Evolutionary conservation across 331 rosid genomes (phyloP).

Genomic region (Dryas integrifolia): DNA sequence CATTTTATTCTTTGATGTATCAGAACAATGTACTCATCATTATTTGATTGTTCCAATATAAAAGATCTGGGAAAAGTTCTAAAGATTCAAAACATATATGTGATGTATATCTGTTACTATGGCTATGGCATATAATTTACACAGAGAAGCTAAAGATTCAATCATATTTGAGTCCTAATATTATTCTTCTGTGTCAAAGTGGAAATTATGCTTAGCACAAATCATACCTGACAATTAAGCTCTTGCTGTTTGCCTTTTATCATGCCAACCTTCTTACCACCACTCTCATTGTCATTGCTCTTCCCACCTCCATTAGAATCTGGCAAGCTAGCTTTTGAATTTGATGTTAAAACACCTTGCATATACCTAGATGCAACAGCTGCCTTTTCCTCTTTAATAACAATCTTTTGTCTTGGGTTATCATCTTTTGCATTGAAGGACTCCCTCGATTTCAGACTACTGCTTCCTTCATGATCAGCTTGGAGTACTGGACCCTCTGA

Average conservation of each 20-base stretch:
- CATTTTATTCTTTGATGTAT: background rate
- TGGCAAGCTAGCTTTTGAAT: slow-evolving; percentile 36
- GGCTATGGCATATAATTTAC: background rate
- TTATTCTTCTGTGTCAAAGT: background rate
- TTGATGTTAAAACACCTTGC: slow-evolving; percentile 61
- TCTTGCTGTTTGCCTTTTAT: slow-evolving; percentile 64
- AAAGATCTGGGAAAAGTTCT: background rate
- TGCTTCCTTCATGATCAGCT: slow-evolving; percentile 30
- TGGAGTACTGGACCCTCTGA: slow-evolving; percentile 37
- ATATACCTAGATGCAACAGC: slow-evolving; percentile 84
- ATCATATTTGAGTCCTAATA: background rate
- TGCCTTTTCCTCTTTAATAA: slow-evolving; percentile 76
- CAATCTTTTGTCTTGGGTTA: slow-evolving; percentile 50
- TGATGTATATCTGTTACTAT: background rate
- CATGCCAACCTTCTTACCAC: slow-evolving; percentile 42
- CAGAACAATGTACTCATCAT: background rate
- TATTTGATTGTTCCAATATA: background rate
- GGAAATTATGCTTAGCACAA: slow-evolving; percentile 21
- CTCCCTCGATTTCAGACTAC: slow-evolving; percentile 34
- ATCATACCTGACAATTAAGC: slow-evolving; percentile 77
- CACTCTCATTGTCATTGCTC: slow-evolving; percentile 55
- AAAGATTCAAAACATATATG: background rate
- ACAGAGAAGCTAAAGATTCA: background rate
- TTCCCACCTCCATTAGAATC: slow-evolving; percentile 46
- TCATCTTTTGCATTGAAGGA: slow-evolving; percentile 49